Evolutionary conservation across 306 rosid species (phyloP).

Genomic region (Senna tora): DNA sequence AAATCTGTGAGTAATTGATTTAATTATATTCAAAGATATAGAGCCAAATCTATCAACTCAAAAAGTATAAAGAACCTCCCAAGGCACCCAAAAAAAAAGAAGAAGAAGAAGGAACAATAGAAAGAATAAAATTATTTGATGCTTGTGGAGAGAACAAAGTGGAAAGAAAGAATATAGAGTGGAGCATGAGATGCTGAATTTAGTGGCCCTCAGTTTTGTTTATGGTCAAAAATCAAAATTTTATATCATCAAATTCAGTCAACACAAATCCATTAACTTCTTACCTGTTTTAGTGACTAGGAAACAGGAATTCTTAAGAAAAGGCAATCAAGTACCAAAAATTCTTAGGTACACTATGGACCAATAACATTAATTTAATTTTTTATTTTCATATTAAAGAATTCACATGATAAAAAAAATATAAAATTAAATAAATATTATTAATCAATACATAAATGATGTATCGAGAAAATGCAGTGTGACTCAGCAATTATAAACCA

Average conservation of each 20-base stretch:
- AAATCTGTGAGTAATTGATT: neutral
- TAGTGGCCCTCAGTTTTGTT: constrained; percentile 47
- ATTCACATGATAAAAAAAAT: no score
- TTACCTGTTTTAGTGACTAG: neutral
- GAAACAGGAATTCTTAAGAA: constrained; percentile 32
- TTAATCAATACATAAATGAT: no score
- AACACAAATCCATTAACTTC: constrained; percentile 21
- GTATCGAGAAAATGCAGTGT: constrained; percentile 49
- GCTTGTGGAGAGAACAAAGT: constrained; percentile 40
- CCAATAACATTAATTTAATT: no score
- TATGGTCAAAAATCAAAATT: constrained; percentile 51
- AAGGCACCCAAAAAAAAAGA: neutral
- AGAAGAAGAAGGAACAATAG: constrained; percentile 11
- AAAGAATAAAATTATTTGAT: constrained; percentile 33
- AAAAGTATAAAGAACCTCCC: constrained; percentile 9
- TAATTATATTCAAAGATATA: neutral
- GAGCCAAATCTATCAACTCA: neutral
- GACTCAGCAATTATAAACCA: constrained; percentile 43
- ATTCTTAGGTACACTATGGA: no score
- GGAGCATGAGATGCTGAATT: constrained; percentile 54
- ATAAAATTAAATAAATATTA: no score
- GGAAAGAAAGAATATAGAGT: constrained; percentile 23
- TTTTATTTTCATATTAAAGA: no score
- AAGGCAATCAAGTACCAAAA: constrained; percentile 35
- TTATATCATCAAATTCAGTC: constrained; percentile 19